Conservation (phyloP, 2,329 filamentous ascomycete species). For the Aspergillus texensis region DNA sequence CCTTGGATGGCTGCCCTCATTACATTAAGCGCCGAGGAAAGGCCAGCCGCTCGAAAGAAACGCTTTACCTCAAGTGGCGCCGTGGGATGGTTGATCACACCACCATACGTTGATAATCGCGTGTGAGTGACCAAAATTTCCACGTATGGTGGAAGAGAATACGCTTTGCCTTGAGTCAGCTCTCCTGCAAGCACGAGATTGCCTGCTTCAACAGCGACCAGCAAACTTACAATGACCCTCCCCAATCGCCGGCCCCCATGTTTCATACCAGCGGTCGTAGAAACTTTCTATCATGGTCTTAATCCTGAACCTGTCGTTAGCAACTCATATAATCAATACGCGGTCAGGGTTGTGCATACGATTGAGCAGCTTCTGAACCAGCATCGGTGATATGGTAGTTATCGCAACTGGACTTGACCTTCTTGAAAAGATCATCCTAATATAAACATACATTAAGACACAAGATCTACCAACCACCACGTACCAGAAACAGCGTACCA, state of each 20-base stretch:
- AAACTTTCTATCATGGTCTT: constrained; percentile 66
- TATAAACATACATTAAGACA: not conserved
- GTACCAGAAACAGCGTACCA: constrained; percentile 49
- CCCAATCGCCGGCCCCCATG: constrained; percentile 62
- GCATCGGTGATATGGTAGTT: constrained; percentile 34
- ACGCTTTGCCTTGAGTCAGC: constrained; percentile 48
- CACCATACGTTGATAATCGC: constrained; percentile 72
- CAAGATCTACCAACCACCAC: too few relatives aligned
- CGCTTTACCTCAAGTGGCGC: constrained; percentile 70
- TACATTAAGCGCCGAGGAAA: constrained; percentile 74
- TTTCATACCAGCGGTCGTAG: constrained; percentile 66
- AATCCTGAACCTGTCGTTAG: constrained; percentile 40
- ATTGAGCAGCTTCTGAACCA: constrained; percentile 36
- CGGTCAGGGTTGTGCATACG: constrained; percentile 26
- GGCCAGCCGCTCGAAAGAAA: constrained; percentile 71
- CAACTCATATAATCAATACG: not conserved
- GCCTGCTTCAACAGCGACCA: not conserved
- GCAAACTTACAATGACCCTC: constrained; percentile 52
- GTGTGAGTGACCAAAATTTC: constrained; percentile 75
- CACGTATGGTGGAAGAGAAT: constrained; percentile 67
- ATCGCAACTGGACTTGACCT: constrained; percentile 41
- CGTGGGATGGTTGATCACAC: constrained; percentile 73
- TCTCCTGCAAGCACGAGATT: not conserved
- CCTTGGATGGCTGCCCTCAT: constrained; percentile 74
- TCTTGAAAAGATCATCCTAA: constrained; percentile 37